Evolutionary conservation across 371 early-diverging fungal species (phyloP), one percentile per base, ranked within the genome.

Genomic region (Fennellomyces sp.): DNA sequence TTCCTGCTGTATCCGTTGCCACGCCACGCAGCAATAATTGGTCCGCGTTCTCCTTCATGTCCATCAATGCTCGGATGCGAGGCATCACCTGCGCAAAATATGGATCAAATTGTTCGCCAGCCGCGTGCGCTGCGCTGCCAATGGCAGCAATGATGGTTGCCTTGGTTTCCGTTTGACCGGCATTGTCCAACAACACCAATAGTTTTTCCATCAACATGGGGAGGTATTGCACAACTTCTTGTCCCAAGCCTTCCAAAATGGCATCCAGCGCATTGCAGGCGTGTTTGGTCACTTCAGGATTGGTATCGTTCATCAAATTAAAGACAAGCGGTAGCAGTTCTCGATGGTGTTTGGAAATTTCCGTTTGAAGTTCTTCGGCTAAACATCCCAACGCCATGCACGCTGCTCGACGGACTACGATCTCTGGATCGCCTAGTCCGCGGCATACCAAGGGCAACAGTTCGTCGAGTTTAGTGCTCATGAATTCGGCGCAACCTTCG

Each of bases 251-350:
- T 67, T 92, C 94, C 8, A 96, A 69, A 53, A 96, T 90, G 26
- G 92, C 88, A 70, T 95, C 95, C 56, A 96, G 68, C 27, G 96
- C 91, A 56, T 88, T 91, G 65, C 91, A 87, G 1, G 94, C 93
- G 35, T 91, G 84, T 70, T 86, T 87, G 52, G 88, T 88, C 49
- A 93, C 87, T 30, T 88, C 88, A 17, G 83, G 71, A 60, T 85
- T 82, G 21, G 82, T 70, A 52, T 94, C 95, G 61, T 85, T 83
- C 82, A 92, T 83, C 52, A 96, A 76, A 54, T 83, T 82, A 56
- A 96, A 91, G 8, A 96, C 85, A 26, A 91, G 68, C 17, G 97
- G 97, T 64, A 96, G 64, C 15, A 96, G 80, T 12, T 76, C 80
- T 42, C 90, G 85, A 64, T 96, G 97, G 52, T 89, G 82, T 45